A percentile compares a stretch with the other conserved stretches of the same genome.
Evolutionary conservation across 2,329 filamentous ascomycete genomes (phyloP).

Genomic region (Diaporthe sp.): DNA sequence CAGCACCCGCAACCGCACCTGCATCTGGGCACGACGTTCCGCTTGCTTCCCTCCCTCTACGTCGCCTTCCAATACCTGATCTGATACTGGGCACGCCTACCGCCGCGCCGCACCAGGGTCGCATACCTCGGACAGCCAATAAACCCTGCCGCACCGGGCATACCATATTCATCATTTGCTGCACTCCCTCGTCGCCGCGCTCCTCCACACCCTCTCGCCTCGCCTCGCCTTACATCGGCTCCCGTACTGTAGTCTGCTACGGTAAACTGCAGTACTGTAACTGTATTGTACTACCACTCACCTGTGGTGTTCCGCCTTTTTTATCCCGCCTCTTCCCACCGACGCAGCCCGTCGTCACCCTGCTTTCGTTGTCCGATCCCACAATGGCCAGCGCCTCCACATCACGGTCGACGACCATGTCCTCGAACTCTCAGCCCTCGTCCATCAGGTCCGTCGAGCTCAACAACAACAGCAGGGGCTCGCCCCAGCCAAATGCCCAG

Average conservation of each 20-base stretch:
- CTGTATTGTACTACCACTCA: not conserved
- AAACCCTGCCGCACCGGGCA: constrained; percentile 19
- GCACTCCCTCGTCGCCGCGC: not conserved
- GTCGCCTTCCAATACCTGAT: not conserved
- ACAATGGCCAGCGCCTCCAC: constrained; percentile 51
- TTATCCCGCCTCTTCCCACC: constrained; percentile 11
- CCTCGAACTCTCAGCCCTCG: constrained; percentile 63
- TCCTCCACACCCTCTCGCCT: constrained; percentile 1
- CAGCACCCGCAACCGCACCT: constrained; percentile 10
- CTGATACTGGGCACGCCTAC: constrained; percentile 24
- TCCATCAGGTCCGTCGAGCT: constrained; percentile 66
- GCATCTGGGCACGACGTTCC: not conserved
- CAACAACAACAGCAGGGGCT: constrained; percentile 52
- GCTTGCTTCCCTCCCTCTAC: constrained; percentile 44
- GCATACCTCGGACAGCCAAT: constrained; percentile 30
- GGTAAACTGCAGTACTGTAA: not conserved
- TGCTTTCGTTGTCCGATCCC: constrained; percentile 26
- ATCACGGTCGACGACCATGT: constrained; percentile 54
- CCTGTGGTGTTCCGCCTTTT: constrained; percentile 20
- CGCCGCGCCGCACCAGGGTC: constrained; percentile 28
- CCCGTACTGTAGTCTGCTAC: not conserved
- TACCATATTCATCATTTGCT: not conserved
- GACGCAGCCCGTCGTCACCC: not conserved
- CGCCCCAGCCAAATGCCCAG: constrained; percentile 56
- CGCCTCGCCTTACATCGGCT: not conserved